These are phyloP conservation scores for Coelastrella sp. DNA, from an alignment of 139 green algal genomes.

Conservation along the genomic window DNA sequence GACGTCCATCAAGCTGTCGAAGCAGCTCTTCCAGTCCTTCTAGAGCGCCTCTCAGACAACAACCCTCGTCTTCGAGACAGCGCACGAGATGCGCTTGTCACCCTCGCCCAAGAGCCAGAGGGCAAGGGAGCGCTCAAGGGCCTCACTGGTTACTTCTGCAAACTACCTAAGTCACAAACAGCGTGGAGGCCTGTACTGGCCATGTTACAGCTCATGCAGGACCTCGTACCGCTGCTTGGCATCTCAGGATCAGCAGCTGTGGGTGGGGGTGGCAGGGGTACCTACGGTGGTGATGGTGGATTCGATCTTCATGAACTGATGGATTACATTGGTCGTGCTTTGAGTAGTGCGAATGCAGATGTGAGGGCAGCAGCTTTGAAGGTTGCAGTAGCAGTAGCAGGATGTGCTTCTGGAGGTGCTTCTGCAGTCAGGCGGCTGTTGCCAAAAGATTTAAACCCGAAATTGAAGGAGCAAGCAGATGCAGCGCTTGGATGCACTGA, in stretches of 20 bases:
- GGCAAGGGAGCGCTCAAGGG: not conserved
- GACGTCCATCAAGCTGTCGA: slow-evolving; percentile 54
- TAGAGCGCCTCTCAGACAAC: slow-evolving; percentile 82
- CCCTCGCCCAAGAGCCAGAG: slow-evolving; percentile 32
- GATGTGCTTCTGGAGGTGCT: not conserved
- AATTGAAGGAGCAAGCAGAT: slow-evolving; percentile 85
- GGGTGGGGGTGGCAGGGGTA: not conserved
- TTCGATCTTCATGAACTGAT: slow-evolving; percentile 83
- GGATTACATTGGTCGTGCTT: slow-evolving; percentile 75
- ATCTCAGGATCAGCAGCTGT: not conserved
- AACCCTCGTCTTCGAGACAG: slow-evolving; percentile 66
- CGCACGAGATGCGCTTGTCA: slow-evolving; percentile 40
- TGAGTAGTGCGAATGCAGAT: slow-evolving; percentile 76
- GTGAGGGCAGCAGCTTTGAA: slow-evolving; percentile 65
- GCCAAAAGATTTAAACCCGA: slow-evolving; percentile 80
- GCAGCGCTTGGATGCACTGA: slow-evolving; percentile 57
- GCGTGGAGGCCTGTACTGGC: slow-evolving; percentile 79
- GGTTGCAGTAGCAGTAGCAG: slow-evolving; percentile 57
- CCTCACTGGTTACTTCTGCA: slow-evolving; percentile 7
- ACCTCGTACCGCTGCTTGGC: slow-evolving; percentile 74
- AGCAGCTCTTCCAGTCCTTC: slow-evolving; percentile 72
- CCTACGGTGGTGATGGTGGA: slow-evolving; percentile 58
- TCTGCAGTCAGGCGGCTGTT: slow-evolving; percentile 47
- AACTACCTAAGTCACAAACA: slow-evolving; percentile 76
- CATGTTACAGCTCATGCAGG: slow-evolving; percentile 71